phyloP scores from a whole-genome alignment of 371 early-diverging fungal species.

The Caulochytrium protostelioides region DNA sequence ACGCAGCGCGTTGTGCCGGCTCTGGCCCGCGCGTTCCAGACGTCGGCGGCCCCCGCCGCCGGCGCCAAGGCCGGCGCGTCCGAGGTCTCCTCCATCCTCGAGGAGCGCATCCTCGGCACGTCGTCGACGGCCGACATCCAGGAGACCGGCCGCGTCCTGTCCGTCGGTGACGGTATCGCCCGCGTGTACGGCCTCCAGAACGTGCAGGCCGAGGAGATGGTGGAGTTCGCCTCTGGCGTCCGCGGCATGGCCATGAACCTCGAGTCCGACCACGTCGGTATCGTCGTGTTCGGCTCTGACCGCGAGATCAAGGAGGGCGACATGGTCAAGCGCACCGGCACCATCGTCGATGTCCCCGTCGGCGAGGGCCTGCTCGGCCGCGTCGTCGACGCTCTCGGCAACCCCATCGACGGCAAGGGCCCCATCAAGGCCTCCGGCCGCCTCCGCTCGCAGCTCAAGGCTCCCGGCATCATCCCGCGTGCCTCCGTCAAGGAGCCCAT shows the following conservation, averaged over 20 bases:
- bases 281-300: constrained; percentile 95
- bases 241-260: constrained; percentile 94
- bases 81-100: constrained; percentile 69
- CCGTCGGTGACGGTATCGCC: constrained; percentile 97
- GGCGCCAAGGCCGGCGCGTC: constrained; percentile 38
- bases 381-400: constrained; percentile 88
- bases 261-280: constrained; percentile 94
- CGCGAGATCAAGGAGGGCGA: constrained; percentile 92
- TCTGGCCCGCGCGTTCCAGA: too few species aligned
- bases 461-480: constrained; percentile 91
- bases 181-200: constrained; percentile 95
- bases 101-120: constrained; percentile 73
- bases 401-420: constrained; percentile 94
- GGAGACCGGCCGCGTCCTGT: constrained; percentile 89
- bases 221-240: constrained; percentile 90
- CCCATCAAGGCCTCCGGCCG: constrained; percentile 56
- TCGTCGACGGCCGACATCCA: constrained; percentile 56
- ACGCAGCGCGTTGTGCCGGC: too few species aligned
- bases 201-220: constrained; percentile 96
- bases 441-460: constrained; percentile 84
- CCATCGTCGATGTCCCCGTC: constrained; percentile 87
- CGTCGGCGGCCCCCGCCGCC: too few species aligned
- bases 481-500: constrained; percentile 91
- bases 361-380: constrained; percentile 80
- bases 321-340: constrained; percentile 87